phyloP scores from a whole-genome alignment of 768 basidiomycete genomes.

The Leccinum arenicola region DNA sequence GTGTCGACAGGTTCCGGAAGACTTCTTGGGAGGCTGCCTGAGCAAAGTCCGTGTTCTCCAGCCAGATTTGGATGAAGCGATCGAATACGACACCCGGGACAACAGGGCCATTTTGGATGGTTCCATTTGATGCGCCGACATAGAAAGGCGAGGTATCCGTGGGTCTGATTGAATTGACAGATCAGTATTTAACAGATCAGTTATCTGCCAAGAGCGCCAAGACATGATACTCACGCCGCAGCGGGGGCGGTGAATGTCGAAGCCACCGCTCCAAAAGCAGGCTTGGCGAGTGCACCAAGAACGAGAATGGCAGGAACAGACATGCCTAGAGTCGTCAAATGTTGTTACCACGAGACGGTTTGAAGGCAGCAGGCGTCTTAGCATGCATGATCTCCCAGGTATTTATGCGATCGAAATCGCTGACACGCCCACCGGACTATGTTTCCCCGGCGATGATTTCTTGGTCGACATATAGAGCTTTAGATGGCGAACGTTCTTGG shows the following conservation, averaged over 20 bases:
- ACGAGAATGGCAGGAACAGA: conserved; percentile 9
- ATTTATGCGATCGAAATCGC: conserved; percentile 5
- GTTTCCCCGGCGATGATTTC: not conserved
- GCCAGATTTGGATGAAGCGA: conserved; percentile 50
- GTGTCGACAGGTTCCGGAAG: conserved; percentile 39
- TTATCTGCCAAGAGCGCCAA: not conserved
- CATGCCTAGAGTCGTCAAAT: conserved; percentile 2
- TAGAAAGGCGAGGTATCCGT: conserved; percentile 35
- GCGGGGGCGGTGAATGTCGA: conserved; percentile 22
- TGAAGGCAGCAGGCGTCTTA: not conserved
- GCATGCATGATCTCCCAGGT: not conserved
- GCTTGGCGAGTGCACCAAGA: conserved; percentile 14
- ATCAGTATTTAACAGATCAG: conserved; percentile 5
- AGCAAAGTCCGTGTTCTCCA: conserved; percentile 56
- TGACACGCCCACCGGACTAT: not conserved
- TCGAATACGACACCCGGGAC: conserved; percentile 44
- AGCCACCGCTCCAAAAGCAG: conserved; percentile 17
- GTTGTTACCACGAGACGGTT: not conserved
- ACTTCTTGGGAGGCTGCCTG: conserved; percentile 25
- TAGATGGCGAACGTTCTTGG: not conserved
- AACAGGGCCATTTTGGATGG: conserved; percentile 33
- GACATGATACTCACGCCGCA: conserved; percentile 16
- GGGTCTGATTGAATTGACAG: conserved; percentile 9
- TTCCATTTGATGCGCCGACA: conserved; percentile 40
- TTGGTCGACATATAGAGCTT: not conserved